phyloP scores from a whole-genome alignment of 2,329 filamentous ascomycete species.

The Rhinocladiella similis region DNA sequence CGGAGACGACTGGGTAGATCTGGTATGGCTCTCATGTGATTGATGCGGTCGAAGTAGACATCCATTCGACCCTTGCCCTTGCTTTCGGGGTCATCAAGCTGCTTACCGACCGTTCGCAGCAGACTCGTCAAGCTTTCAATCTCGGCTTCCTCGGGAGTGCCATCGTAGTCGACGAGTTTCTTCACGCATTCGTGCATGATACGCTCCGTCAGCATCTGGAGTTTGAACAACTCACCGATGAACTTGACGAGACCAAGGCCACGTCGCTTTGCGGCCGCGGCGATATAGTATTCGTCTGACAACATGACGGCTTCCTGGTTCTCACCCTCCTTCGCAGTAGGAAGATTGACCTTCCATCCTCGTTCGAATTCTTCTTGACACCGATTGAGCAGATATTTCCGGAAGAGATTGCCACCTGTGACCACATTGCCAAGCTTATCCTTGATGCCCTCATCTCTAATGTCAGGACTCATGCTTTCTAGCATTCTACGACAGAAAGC shows the following conservation, averaged over 20 bases:
- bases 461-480: constrained; percentile 89
- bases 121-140: constrained; percentile 95
- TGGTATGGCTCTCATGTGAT: constrained; percentile 75
- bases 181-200: constrained; percentile 99
- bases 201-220: constrained; percentile 95
- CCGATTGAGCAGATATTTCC: constrained; percentile 96
- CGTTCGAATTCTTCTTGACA: constrained; percentile 99
- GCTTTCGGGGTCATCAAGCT: constrained; percentile 71
- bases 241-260: constrained; percentile 98
- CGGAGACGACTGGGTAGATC: constrained; percentile 82
- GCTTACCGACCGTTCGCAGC: constrained; percentile 84
- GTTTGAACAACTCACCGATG: constrained; percentile 98
- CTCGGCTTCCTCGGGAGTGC: constrained; percentile 89
- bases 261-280: constrained; percentile 90
- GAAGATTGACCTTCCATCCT: constrained; percentile 89
- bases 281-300: constrained; percentile 94
- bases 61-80: constrained; percentile 87
- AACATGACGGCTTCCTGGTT: constrained; percentile 75
- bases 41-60: constrained; percentile 88
- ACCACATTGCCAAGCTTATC: constrained; percentile 89
- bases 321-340: constrained; percentile 71
- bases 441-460: constrained; percentile 90
- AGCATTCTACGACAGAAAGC: constrained; percentile 98
- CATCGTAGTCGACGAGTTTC: constrained; percentile 94
- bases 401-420: constrained; percentile 89